phyloP scores from a whole-genome alignment of 2,329 filamentous ascomycete species.

The Hansfordia pulvinata region DNA sequence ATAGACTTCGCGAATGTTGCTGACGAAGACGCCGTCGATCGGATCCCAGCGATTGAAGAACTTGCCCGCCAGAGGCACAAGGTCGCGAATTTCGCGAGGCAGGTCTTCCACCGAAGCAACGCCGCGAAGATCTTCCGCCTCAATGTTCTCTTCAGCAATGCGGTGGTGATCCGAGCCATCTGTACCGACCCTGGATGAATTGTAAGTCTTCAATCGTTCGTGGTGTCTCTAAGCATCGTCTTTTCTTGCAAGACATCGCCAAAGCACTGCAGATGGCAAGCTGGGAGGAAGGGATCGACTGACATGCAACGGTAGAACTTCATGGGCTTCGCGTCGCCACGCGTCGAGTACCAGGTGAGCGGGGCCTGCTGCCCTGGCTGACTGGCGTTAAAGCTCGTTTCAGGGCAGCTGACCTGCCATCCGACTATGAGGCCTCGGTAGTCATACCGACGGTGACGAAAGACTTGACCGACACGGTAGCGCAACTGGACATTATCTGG shows the following conservation, averaged over 20 bases:
- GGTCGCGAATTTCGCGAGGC: slow-evolving; percentile 21
- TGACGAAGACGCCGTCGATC: slow-evolving; percentile 56
- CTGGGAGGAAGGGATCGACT: slow-evolving; percentile 23
- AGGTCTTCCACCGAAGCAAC: slow-evolving; percentile 10
- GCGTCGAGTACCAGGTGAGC: slow-evolving; percentile 15
- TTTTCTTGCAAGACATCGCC: no score
- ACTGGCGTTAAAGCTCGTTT: no score
- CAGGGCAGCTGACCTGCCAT: no score
- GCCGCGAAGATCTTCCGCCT: slow-evolving; percentile 30
- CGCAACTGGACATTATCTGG: slow-evolving; percentile 26
- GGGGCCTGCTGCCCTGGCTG: slow-evolving; percentile 13
- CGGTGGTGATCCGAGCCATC: slow-evolving; percentile 62
- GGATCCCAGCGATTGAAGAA: slow-evolving; percentile 81
- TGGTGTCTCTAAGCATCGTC: no score
- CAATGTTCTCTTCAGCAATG: slow-evolving; percentile 65
- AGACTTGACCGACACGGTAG: slow-evolving; percentile 70
- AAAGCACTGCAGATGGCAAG: not conserved
- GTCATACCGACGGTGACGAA: slow-evolving; percentile 66
- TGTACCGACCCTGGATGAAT: slow-evolving; percentile 15
- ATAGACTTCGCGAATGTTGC: slow-evolving; percentile 68
- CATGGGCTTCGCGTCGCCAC: slow-evolving; percentile 45
- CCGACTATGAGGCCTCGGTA: slow-evolving; percentile 76
- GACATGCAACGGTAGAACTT: slow-evolving; percentile 82
- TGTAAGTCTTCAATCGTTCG: no score
- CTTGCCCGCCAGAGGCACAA: slow-evolving; percentile 62